phyloP scores from a whole-genome alignment of 768 basidiomycete genomes.

The Tylopilus sp. region DNA sequence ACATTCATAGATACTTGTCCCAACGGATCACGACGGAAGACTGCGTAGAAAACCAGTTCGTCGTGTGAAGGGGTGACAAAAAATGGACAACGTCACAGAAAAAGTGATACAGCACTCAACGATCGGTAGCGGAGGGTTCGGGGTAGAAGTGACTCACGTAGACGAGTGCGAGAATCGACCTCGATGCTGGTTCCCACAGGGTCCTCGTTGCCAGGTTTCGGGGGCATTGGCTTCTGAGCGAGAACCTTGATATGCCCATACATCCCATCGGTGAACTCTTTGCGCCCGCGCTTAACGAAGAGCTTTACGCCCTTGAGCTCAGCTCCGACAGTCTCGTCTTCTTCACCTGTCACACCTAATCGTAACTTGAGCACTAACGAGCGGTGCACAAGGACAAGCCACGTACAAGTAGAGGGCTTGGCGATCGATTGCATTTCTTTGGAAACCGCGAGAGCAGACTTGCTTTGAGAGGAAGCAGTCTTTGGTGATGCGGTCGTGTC shows the following conservation, averaged over 20 bases:
- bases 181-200: constrained; percentile 5
- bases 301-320: constrained; percentile 63
- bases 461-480: neutral
- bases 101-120: constrained; percentile 11
- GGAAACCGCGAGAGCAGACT: neutral
- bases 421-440: neutral
- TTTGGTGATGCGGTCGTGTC: constrained; percentile 2
- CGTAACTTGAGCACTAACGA: neutral
- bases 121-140: constrained; percentile 19
- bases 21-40: constrained; percentile 68
- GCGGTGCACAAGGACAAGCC: neutral
- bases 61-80: neutral
- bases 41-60: constrained; percentile 29
- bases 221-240: constrained; percentile 26
- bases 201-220: neutral
- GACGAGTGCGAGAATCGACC: constrained; percentile 22
- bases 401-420: constrained; percentile 20
- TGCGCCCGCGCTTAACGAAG: constrained; percentile 37
- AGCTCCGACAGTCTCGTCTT: constrained; percentile 52
- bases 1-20: constrained; percentile 71
- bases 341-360: constrained; percentile 54
- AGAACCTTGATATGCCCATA: constrained; percentile 60
- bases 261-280: constrained; percentile 58
- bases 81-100: neutral
- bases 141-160: constrained; percentile 29